These are phyloP conservation scores for Lactifluus hygrophoroides DNA, from an alignment of 768 basidiomycete genomes.

Conservation along the genomic window DNA sequence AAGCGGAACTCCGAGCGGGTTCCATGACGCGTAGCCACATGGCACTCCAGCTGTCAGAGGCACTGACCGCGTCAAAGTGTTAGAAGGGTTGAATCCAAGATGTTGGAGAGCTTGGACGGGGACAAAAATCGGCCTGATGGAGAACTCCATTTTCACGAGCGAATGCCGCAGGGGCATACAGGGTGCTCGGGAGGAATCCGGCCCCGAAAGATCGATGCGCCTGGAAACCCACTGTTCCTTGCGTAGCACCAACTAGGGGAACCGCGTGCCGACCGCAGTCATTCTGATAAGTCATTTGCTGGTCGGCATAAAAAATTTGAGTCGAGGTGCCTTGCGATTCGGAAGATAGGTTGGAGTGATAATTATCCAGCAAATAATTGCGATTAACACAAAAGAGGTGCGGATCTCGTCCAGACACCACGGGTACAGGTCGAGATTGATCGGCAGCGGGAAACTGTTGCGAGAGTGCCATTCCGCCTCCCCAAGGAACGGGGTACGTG, in stretches of 20 bases:
- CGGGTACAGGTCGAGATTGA: background rate
- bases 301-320: background rate
- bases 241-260: background rate
- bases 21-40: background rate
- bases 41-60: background rate
- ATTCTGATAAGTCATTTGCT: background rate
- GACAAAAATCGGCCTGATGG: background rate
- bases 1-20: background rate
- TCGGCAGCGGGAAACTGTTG: background rate
- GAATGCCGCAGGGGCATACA: background rate
- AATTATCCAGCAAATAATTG: background rate
- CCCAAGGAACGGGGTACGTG: background rate
- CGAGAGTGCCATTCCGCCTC: background rate
- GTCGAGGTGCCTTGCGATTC: background rate
- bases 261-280: background rate
- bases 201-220: background rate
- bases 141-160: background rate
- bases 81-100: background rate
- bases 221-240: background rate
- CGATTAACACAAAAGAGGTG: background rate
- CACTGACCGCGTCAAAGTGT: background rate
- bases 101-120: background rate
- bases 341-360: background rate
- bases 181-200: background rate
- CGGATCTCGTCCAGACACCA: background rate